phyloP scores from a whole-genome alignment of 768 basidiomycete species.

The Pleurotus tuber-regium region DNA sequence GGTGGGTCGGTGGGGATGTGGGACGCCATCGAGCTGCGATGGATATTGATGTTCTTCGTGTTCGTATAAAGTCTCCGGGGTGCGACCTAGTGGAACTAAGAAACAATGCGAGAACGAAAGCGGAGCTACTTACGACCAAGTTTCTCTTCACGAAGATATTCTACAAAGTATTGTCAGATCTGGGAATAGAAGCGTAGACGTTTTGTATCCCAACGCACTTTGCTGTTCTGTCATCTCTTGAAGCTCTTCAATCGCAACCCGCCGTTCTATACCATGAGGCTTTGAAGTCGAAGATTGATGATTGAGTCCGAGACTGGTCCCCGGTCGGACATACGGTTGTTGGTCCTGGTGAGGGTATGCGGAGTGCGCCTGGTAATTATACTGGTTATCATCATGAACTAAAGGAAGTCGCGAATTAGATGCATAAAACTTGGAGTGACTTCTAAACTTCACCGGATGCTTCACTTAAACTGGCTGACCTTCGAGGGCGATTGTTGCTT shows the following conservation, averaged over 20 bases:
- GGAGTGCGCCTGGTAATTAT: constrained; percentile 22
- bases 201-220: constrained; percentile 45
- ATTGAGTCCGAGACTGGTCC: constrained; percentile 37
- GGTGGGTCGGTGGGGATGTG: constrained; percentile 30
- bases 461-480: constrained; percentile 80
- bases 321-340: constrained; percentile 32
- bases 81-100: constrained; percentile 20
- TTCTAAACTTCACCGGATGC: constrained; percentile 35
- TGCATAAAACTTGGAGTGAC: constrained; percentile 13
- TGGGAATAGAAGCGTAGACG: constrained; percentile 14
- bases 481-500: constrained; percentile 53
- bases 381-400: constrained; percentile 12
- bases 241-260: constrained; percentile 35
- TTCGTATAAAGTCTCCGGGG: constrained; percentile 17
- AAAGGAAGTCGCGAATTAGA: not conserved
- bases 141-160: constrained; percentile 32
- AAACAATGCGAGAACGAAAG: constrained; percentile 14
- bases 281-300: constrained; percentile 19
- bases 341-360: constrained; percentile 12
- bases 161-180: constrained; percentile 19
- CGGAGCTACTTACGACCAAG: constrained; percentile 38
- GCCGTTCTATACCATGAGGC: constrained; percentile 21
- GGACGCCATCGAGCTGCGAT: constrained; percentile 41
- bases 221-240: constrained; percentile 35
- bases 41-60: constrained; percentile 49